Evolutionary conservation across 2,329 filamentous ascomycete species (phyloP).

Genomic region (Leptosphaerulina australis): DNA sequence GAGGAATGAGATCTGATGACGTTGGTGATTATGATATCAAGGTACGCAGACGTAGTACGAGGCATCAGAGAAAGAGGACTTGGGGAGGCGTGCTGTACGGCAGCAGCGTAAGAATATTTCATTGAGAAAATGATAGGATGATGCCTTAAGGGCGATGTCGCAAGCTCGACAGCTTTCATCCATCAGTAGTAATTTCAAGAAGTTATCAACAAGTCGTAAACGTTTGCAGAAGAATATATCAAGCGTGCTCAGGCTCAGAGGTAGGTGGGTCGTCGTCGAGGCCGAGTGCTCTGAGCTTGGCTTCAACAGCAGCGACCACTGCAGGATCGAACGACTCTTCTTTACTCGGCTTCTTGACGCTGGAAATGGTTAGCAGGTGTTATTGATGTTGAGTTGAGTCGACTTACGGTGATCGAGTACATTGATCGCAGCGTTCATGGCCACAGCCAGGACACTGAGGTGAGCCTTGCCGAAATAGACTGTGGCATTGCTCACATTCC

Average conservation of each 20-base stretch:
- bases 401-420: constrained; percentile 60
- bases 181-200: background rate
- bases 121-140: constrained; percentile 1
- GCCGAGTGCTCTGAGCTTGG: constrained; percentile 53
- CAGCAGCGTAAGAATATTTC: constrained; percentile 2
- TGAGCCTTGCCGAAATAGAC: constrained; percentile 62
- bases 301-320: constrained; percentile 63
- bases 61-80: background rate
- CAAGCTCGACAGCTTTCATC: background rate
- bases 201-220: constrained; percentile 1
- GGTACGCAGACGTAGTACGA: background rate
- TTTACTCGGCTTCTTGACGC: constrained; percentile 61
- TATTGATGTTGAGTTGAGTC: background rate
- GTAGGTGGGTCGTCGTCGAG: constrained; percentile 34
- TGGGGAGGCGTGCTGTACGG: background rate
- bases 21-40: too few relatives aligned
- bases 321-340: constrained; percentile 67
- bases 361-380: constrained; percentile 29
- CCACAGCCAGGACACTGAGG: constrained; percentile 65
- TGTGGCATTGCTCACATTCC: constrained; percentile 67
- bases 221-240: background rate
- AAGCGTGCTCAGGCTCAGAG: constrained; percentile 26
- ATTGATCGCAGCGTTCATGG: constrained; percentile 65
- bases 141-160: background rate
- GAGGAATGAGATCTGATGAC: too few relatives aligned